Evolutionary conservation across 2,329 filamentous ascomycete genomes (phyloP), one percentile per base, ranked within the genome.

Genomic region (Eurotiales sp.): DNA sequence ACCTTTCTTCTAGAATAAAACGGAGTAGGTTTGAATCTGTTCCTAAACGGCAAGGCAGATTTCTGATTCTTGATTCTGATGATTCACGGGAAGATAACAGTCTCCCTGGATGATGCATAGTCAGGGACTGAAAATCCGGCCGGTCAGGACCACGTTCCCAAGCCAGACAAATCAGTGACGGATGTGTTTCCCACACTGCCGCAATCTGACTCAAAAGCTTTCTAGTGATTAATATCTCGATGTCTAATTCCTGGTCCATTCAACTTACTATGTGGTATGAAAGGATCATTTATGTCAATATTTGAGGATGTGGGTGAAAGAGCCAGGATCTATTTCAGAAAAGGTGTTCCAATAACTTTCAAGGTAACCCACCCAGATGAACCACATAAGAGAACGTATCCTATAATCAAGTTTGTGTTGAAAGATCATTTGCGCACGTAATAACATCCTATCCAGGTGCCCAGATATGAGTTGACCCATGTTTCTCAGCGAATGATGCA

Each of bases 171-270:
- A 27, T 5, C 25, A 27, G 25, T 10, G 10, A 10, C 25, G 5
- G 10, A 5, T 7, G 21, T 37, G 29, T 8, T 12, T 12, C 29
- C 34, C 3, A 19, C 5, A 69, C 91, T 90, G 59, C 96, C 90
- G 63, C 93, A 95, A 34, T 87, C 83, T 72, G 95, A 96, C 7
- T 89, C 87, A 4, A n/a, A n/a, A n/a, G 84, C 84, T 59, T 96
- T 86, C 87, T 90, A 96, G 46, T 95, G 69, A 64, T 79, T 14
- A 88, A 64, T 2, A 86, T 71, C 66, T 96, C 90, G 8, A 19
- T 19, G 34, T 37, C 17, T 37, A 11, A 37, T 21, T 37, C 11
- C 34, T 11, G 5, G n/a, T 4, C n/a, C 34, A 19, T 37, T 37
- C 34, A 4, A 37, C 17, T 37, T 37, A 37, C 34, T 37, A 21